Evolutionary conservation across 192 early-diverging fungal genomes (phyloP).

Genomic region (Gonapodya prolifera): DNA sequence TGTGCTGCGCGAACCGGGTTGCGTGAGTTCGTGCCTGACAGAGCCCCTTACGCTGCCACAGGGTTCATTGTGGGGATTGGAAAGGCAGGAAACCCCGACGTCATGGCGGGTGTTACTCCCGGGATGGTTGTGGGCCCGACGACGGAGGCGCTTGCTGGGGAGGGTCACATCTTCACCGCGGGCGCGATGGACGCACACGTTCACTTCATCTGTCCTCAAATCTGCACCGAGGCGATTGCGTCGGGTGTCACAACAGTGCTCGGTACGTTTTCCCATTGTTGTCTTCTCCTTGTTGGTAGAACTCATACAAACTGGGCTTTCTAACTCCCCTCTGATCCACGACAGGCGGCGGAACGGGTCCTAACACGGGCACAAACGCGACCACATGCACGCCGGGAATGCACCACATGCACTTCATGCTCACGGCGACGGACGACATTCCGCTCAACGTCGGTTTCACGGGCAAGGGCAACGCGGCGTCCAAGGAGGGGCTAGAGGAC

Average conservation of each 20-base stretch:
- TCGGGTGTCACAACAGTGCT: neutral
- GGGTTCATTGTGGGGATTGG: slow-evolving; percentile 75
- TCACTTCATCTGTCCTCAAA: slow-evolving; percentile 90
- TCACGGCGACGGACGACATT: slow-evolving; percentile 73
- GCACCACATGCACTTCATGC: slow-evolving; percentile 76
- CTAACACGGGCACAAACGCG: slow-evolving; percentile 91
- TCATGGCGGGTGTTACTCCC: slow-evolving; percentile 84
- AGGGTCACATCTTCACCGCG: slow-evolving; percentile 83
- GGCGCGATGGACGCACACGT: slow-evolving; percentile 90
- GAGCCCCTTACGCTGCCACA: slow-evolving; percentile 71
- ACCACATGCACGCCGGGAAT: slow-evolving; percentile 89
- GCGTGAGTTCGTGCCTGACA: slow-evolving; percentile 92
- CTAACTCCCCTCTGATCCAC: too few relatives aligned
- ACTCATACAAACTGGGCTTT: neutral
- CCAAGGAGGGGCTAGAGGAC: slow-evolving; percentile 52
- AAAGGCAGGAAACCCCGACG: slow-evolving; percentile 93
- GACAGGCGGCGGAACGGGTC: slow-evolving; percentile 86
- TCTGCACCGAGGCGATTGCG: slow-evolving; percentile 55
- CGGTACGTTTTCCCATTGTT: neutral
- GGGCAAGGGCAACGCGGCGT: slow-evolving; percentile 83
- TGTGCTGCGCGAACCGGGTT: slow-evolving; percentile 83
- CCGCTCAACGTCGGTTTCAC: slow-evolving; percentile 92
- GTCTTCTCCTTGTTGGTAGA: neutral
- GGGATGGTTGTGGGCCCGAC: slow-evolving; percentile 79
- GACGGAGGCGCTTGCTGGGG: slow-evolving; percentile 86